These are phyloP conservation scores for Coemansia guatemalensis DNA, from an alignment of 192 early-diverging fungal genomes.

Conservation along the genomic window DNA sequence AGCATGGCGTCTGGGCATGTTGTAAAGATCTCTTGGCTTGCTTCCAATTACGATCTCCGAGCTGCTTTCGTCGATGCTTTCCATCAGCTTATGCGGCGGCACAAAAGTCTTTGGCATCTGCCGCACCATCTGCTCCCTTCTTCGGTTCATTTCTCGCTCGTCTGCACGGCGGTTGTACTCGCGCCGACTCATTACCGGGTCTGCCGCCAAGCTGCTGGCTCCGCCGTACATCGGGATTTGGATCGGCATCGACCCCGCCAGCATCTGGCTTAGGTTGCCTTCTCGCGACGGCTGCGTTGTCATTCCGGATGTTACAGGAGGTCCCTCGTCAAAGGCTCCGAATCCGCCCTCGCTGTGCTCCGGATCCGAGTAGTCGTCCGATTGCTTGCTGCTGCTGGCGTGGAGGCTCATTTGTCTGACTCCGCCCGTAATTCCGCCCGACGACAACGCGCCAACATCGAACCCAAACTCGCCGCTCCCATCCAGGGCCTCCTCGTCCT, in stretches of 20 bases:
- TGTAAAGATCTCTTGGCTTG: slow-evolving; percentile 50
- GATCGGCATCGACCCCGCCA: slow-evolving; percentile 51
- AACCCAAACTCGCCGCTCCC: neutral
- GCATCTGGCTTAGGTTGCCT: slow-evolving; percentile 37
- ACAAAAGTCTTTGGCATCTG: slow-evolving; percentile 48
- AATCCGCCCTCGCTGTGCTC: slow-evolving; percentile 31
- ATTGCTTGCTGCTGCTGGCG: slow-evolving; percentile 17
- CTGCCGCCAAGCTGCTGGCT: slow-evolving; percentile 19
- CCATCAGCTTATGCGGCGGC: slow-evolving; percentile 48
- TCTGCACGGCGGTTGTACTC: slow-evolving; percentile 27
- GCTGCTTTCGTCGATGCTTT: slow-evolving; percentile 32
- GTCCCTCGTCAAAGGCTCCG: slow-evolving; percentile 24
- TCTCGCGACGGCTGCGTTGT: neutral
- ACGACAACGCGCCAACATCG: neutral
- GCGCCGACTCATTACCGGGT: slow-evolving; percentile 30
- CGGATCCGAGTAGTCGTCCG: slow-evolving; percentile 31
- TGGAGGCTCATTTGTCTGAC: slow-evolving; percentile 3
- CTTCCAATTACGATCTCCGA: slow-evolving; percentile 42
- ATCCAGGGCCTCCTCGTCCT: neutral
- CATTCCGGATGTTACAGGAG: neutral
- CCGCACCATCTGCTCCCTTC: slow-evolving; percentile 30
- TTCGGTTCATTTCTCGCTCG: slow-evolving; percentile 29
- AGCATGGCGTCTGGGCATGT: slow-evolving; percentile 29
- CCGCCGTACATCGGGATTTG: slow-evolving; percentile 43
- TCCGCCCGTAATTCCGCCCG: neutral